Base-by-base conservation (phyloP, 2,329 filamentous ascomycete species). In the Neofusicoccum laricinum region DNA sequence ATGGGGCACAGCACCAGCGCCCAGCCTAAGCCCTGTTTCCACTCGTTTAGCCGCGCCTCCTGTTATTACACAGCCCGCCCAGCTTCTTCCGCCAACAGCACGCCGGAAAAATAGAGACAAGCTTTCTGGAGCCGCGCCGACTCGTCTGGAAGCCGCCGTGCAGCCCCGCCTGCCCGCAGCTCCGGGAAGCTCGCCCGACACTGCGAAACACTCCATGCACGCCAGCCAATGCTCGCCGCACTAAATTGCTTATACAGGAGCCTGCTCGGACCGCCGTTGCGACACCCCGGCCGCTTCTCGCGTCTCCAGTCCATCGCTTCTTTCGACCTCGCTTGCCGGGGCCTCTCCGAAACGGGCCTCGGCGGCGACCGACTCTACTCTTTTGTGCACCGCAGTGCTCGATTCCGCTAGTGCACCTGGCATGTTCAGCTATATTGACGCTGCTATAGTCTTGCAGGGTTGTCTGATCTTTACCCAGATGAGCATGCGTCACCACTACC, bases 351-450 rank as follows among this genome's bases (percentile, higher is more conserved):
- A 43, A 43, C 51, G 4, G 48, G 48, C 10, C 38, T 19, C 36
- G 15, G 11, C 21, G 51, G 12, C 7, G 36, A 5, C 21, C 19
- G 8, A 8, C 25, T 45, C 41, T 25, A 19, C 21, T 25, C 40
- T 45, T 46, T 36, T 14, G 7, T 11, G 19, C 51, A 57, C 19
- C 21, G 19, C 51, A 7, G 2, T n/a, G 34, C 51, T 14, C 38
- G 25, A 45, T 19, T 11, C 36, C 40, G 34, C 36, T 55, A 15
- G 19, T 49, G 63, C 25, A 10, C 45, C 25, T 50, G 64, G 11
- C 68, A 69, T 67, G 70, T 72, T 71, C 71, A 71, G 25, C 45
- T 36, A 66, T 49, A 66, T 67, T 58, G 64, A 45, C 32, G 55
- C 49, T 59, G 55, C 64, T 64, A 67, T 61, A 43, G 38, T 46